phyloP scores from a whole-genome alignment of 306 rosid genomes.

The Trifolium repens region DNA sequence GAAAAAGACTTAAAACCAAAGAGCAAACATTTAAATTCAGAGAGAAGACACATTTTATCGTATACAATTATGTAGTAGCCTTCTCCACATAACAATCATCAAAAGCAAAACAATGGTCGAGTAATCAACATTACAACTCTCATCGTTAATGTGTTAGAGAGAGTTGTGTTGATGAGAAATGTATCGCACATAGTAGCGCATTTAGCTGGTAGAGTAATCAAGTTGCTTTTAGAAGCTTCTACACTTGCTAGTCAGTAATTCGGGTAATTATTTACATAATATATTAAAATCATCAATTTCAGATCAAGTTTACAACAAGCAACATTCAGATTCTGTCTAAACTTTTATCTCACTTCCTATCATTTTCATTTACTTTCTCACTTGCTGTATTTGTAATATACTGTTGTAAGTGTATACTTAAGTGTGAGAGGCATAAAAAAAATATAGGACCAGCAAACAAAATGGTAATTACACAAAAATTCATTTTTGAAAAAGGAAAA shows the following conservation, averaged over 20 bases:
- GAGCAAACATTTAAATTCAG: constrained; percentile 14
- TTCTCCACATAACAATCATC: constrained; percentile 26
- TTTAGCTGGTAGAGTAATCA: not conserved
- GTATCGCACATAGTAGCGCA: not conserved
- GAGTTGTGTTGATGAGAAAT: not conserved
- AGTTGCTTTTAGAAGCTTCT: constrained; percentile 10
- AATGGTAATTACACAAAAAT: constrained; percentile 19
- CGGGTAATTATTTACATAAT: not conserved
- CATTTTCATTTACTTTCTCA: constrained; percentile 8
- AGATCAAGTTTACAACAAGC: constrained; percentile 24
- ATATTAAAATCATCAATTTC: not conserved
- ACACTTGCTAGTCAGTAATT: constrained; percentile 9
- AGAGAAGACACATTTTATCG: constrained; percentile 23
- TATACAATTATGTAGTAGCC: constrained; percentile 19
- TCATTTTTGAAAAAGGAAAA: constrained; percentile 15
- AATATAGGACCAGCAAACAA: not conserved
- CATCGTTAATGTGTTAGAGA: not conserved
- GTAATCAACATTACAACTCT: constrained; percentile 21
- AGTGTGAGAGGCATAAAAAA: not conserved
- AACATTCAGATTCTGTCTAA: constrained; percentile 3
- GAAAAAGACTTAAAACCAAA: constrained; percentile 32
- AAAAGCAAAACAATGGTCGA: not conserved
- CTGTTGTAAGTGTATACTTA: constrained; percentile 8
- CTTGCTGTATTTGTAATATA: not conserved
- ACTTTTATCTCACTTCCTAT: constrained; percentile 7